Percentiles rank a stretch among this genome's conserved stretches.
Conservation (phyloP, 2,329 filamentous ascomycete species). For the Chrysoporthe cubensis region DNA sequence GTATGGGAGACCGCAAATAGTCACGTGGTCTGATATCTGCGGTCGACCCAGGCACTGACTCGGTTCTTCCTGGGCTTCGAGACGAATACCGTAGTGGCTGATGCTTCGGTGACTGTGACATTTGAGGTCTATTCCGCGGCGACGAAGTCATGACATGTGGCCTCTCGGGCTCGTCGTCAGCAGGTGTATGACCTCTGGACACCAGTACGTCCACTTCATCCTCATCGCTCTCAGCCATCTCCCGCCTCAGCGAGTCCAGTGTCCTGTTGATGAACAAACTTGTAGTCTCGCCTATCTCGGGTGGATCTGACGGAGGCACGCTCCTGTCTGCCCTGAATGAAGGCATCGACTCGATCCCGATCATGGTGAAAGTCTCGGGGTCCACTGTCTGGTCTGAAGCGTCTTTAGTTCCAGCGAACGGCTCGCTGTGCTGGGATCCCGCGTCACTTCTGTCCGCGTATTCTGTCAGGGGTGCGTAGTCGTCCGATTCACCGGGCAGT, state of each 20-base stretch:
- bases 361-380: constrained; percentile 62
- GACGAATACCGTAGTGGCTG: constrained; percentile 7
- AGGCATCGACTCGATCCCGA: constrained; percentile 58
- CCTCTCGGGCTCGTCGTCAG: constrained; percentile 1
- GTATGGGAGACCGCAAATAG: not conserved
- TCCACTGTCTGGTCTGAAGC: constrained; percentile 38
- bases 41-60: constrained; percentile 3
- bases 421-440: constrained; percentile 30
- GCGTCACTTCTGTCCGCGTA: constrained; percentile 35
- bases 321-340: constrained; percentile 51
- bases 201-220: constrained; percentile 26
- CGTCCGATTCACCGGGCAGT: constrained; percentile 19
- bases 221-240: constrained; percentile 34
- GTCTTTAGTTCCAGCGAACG: constrained; percentile 28
- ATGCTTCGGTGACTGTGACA: constrained; percentile 1
- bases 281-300: constrained; percentile 59
- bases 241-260: constrained; percentile 53
- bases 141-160: not conserved
- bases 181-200: constrained; percentile 19
- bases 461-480: constrained; percentile 16
- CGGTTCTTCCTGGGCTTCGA: not conserved
- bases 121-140: not conserved
- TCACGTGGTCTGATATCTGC: not conserved
- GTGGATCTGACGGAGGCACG: constrained; percentile 40
- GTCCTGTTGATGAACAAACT: constrained; percentile 61